These are phyloP conservation scores for Sistotremastrum niveocremeum DNA, from an alignment of 768 basidiomycete genomes.

Conservation along the genomic window DNA sequence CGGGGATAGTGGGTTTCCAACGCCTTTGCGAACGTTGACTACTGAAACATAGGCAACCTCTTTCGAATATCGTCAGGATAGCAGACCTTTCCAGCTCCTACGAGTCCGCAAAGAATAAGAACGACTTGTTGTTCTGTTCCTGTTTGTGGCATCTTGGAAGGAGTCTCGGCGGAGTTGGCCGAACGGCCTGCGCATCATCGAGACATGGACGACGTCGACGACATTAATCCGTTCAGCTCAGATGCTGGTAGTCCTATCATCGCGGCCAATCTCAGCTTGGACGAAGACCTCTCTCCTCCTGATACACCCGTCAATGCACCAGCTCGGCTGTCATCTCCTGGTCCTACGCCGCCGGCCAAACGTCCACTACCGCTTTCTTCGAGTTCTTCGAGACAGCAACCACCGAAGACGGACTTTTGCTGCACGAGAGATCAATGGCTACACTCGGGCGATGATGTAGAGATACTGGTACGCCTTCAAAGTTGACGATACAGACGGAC, in stretches of 20 bases:
- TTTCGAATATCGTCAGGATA: constrained; percentile 1
- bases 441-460: constrained; percentile 71
- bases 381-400: constrained; percentile 39
- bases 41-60: constrained; percentile 17
- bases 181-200: too few species aligned
- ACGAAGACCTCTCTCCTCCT: neutral
- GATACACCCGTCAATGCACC: neutral
- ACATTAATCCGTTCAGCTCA: neutral
- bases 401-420: constrained; percentile 63
- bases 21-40: constrained; percentile 63
- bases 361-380: constrained; percentile 41
- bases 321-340: neutral
- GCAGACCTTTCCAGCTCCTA: constrained; percentile 61
- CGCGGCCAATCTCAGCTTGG: neutral
- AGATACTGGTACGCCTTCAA: constrained; percentile 49
- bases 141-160: neutral
- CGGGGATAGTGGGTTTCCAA: constrained; percentile 44
- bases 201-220: neutral
- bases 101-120: constrained; percentile 58
- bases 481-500: neutral
- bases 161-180: neutral
- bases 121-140: constrained; percentile 27
- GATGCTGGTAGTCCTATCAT: constrained; percentile 1
- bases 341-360: constrained; percentile 16
- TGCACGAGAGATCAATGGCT: constrained; percentile 62